A percentile compares a stretch with the other conserved stretches of the same genome.
phyloP scores from a whole-genome alignment of 495 filamentous ascomycete genomes.

The Umbilicaria muhlenbergii region DNA sequence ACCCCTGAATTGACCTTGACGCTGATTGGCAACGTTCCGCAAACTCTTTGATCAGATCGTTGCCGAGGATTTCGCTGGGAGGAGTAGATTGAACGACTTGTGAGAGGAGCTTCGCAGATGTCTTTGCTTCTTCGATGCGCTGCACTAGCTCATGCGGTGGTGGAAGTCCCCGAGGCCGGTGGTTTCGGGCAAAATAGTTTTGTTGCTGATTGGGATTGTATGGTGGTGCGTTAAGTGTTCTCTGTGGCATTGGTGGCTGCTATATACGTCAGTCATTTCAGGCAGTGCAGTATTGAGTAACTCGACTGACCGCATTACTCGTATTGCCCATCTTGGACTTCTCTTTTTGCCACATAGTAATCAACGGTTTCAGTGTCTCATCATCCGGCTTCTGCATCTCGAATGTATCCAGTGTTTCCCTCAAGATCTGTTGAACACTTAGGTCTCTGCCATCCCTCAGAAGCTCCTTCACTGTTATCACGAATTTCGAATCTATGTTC shows the following conservation, averaged over 20 bases:
- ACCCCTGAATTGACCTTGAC: constrained; percentile 60
- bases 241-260: no score
- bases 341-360: constrained; percentile 84
- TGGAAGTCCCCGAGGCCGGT: constrained; percentile 40
- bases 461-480: constrained; percentile 56
- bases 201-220: constrained; percentile 14
- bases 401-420: constrained; percentile 69
- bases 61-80: constrained; percentile 51
- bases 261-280: background rate
- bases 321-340: constrained; percentile 42
- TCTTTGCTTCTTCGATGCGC: constrained; percentile 77
- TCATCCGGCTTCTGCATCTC: constrained; percentile 53
- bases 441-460: constrained; percentile 55
- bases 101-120: constrained; percentile 74
- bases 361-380: constrained; percentile 46
- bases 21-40: constrained; percentile 71
- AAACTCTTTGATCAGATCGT: constrained; percentile 88
- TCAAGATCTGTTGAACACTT: constrained; percentile 64
- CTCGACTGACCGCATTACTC: constrained; percentile 1
- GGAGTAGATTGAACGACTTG: constrained; percentile 81
- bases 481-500: constrained; percentile 72
- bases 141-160: constrained; percentile 64
- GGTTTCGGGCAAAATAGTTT: constrained; percentile 27
- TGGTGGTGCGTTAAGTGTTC: background rate
- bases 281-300: background rate